A percentile compares a stretch with the other conserved stretches of the same genome.
phyloP scores from a whole-genome alignment of 208 protist species.

The Leptomonas pyrrhocoris region DNA sequence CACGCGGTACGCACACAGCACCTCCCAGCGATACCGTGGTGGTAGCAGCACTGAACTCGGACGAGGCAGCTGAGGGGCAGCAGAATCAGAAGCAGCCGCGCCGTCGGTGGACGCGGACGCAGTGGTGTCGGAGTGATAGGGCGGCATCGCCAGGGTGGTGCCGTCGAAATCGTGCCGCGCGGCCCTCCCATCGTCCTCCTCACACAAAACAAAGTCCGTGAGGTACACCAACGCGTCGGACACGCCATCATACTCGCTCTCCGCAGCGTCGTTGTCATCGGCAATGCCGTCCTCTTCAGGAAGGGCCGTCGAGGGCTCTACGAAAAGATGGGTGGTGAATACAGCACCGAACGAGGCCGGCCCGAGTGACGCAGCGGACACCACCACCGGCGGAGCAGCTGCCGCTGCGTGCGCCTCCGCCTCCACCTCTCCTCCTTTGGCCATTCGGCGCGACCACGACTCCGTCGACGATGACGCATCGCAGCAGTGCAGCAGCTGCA shows the following conservation, averaged over 20 bases:
- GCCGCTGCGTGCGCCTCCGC: not conserved
- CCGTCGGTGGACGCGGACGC: slow-evolving; percentile 12
- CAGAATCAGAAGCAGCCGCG: slow-evolving; percentile 1
- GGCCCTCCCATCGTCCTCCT: not conserved
- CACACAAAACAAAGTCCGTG: not conserved
- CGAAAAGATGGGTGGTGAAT: slow-evolving; percentile 22
- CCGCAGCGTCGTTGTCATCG: not conserved
- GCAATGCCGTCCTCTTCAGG: not conserved
- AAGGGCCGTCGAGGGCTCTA: not conserved
- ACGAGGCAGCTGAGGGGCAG: not conserved
- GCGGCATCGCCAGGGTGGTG: slow-evolving; percentile 16
- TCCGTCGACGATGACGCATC: slow-evolving; percentile 3
- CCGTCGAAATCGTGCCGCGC: not conserved
- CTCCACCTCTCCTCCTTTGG: not conserved
- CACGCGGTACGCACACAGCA: slow-evolving; percentile 20
- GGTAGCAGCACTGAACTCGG: too few relatives aligned
- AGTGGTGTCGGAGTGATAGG: slow-evolving; percentile 4
- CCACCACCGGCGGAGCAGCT: slow-evolving; percentile 21
- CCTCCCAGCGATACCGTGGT: slow-evolving; percentile 16
- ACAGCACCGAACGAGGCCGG: slow-evolving; percentile 3
- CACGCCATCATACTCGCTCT: not conserved
- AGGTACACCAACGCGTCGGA: slow-evolving; percentile 3
- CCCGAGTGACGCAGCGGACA: slow-evolving; percentile 8
- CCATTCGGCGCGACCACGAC: not conserved
- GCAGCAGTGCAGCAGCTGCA: slow-evolving; percentile 23